phyloP scores from a whole-genome alignment of 1,284 basidiomycete genomes.

The Malassezia restricta region DNA sequence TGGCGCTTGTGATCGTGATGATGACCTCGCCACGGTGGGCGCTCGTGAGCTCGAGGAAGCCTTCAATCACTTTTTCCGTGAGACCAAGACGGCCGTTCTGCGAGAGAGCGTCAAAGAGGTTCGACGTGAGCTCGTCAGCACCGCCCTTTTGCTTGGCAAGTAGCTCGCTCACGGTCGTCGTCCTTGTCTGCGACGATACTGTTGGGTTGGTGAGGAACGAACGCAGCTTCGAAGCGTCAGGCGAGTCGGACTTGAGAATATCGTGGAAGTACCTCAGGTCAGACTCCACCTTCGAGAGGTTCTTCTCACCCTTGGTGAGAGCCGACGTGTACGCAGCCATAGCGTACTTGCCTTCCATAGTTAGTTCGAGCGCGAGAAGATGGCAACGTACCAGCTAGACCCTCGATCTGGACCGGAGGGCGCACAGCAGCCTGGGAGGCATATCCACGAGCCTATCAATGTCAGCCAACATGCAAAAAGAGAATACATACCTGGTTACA shows the following conservation, averaged over 20 bases:
- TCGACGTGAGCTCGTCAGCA: constrained; percentile 48
- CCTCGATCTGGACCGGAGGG: constrained; percentile 36
- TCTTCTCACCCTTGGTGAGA: constrained; percentile 56
- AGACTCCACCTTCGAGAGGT: constrained; percentile 46
- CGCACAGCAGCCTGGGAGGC: constrained; percentile 37
- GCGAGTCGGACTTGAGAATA: constrained; percentile 26
- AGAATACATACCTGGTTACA: constrained; percentile 14
- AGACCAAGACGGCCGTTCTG: constrained; percentile 84
- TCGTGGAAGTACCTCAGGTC: constrained; percentile 56
- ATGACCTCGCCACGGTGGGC: constrained; percentile 86
- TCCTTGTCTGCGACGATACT: constrained; percentile 65
- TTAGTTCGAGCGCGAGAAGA: neutral
- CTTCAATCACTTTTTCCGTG: constrained; percentile 74
- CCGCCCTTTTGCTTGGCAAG: constrained; percentile 47
- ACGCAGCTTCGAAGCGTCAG: constrained; percentile 53
- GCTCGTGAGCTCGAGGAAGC: constrained; percentile 77
- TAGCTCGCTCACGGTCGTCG: constrained; percentile 59
- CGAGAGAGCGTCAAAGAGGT: constrained; percentile 77
- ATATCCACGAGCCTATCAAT: constrained; percentile 33
- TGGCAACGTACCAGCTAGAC: constrained; percentile 29
- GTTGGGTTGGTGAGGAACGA: constrained; percentile 77
- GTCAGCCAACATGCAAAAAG: neutral
- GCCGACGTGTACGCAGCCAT: constrained; percentile 86
- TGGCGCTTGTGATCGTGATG: constrained; percentile 67
- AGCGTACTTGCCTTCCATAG: constrained; percentile 68